Conservation (phyloP, 148 eudicot genomes). For the Talinum fruticosum region DNA sequence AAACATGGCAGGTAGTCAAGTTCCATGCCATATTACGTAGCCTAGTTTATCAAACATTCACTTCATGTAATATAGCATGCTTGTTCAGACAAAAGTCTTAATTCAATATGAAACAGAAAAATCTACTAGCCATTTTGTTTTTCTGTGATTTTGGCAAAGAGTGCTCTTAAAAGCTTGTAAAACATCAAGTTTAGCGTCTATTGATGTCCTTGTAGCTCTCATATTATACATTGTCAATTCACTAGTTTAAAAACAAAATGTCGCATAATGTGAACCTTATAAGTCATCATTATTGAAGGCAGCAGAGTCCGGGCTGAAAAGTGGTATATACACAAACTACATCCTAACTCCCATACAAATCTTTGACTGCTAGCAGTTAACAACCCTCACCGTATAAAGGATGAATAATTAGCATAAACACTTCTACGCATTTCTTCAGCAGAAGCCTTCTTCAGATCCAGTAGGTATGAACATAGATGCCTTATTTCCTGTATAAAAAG, state of each 20-base stretch:
- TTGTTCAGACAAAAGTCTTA: neutral
- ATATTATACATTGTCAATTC: neutral
- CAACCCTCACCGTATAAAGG: slow-evolving; percentile 82
- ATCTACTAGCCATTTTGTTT: neutral
- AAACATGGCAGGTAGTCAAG: neutral
- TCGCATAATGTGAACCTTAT: neutral
- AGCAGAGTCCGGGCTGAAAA: neutral
- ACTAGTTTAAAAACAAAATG: neutral
- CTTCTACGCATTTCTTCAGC: slow-evolving; percentile 98
- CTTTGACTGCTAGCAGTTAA: neutral
- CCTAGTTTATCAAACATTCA: neutral
- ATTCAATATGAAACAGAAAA: neutral
- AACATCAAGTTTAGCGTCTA: slow-evolving; percentile 1
- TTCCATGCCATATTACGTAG: neutral
- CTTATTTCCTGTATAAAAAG: slow-evolving; percentile 66
- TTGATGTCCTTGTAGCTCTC: neutral
- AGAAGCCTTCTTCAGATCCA: slow-evolving; percentile 91
- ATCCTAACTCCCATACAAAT: slow-evolving; percentile 3
- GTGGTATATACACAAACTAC: neutral
- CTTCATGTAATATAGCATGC: neutral
- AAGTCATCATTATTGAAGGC: neutral
- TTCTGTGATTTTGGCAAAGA: neutral
- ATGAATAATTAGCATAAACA: slow-evolving; percentile 92
- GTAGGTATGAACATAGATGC: slow-evolving; percentile 73
- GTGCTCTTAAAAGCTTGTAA: neutral